phyloP scores from a whole-genome alignment of 306 rosid genomes.

The Geum urbanum region DNA sequence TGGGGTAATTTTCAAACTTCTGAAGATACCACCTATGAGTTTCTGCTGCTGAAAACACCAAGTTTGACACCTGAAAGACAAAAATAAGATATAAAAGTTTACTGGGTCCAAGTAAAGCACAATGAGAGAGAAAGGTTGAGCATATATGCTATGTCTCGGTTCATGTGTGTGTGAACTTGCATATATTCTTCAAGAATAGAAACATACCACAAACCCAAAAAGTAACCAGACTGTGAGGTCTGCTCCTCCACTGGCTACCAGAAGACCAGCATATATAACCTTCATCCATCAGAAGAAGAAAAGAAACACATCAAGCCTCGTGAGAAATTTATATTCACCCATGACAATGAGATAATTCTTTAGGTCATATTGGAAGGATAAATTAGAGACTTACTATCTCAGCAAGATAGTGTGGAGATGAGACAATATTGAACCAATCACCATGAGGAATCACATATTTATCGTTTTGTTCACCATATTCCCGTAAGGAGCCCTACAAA shows the following conservation, averaged over 20 bases:
- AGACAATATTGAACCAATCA: constrained; percentile 81
- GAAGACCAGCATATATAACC: constrained; percentile 75
- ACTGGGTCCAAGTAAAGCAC: constrained; percentile 3
- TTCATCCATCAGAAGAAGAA: constrained; percentile 25
- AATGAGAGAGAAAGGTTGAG: neutral
- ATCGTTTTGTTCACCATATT: constrained; percentile 37
- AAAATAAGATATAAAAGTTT: neutral
- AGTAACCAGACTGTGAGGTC: constrained; percentile 65
- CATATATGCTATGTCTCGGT: neutral
- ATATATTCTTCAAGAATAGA: neutral
- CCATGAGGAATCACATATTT: constrained; percentile 75
- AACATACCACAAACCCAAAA: constrained; percentile 66
- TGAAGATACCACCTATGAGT: constrained; percentile 73
- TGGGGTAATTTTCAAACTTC: constrained; percentile 76
- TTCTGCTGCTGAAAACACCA: constrained; percentile 72
- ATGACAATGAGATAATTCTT: neutral
- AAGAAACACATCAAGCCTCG: neutral
- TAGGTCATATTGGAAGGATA: constrained; percentile 12
- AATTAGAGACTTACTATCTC: constrained; percentile 60
- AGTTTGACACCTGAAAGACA: constrained; percentile 59
- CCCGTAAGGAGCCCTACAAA: constrained; percentile 73
- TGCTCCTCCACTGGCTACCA: constrained; percentile 76
- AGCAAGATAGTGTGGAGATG: constrained; percentile 85
- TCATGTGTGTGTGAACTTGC: neutral
- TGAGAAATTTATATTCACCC: neutral